Conservation (phyloP, 169 alveolate species). For the Theileria orientalis region DNA sequence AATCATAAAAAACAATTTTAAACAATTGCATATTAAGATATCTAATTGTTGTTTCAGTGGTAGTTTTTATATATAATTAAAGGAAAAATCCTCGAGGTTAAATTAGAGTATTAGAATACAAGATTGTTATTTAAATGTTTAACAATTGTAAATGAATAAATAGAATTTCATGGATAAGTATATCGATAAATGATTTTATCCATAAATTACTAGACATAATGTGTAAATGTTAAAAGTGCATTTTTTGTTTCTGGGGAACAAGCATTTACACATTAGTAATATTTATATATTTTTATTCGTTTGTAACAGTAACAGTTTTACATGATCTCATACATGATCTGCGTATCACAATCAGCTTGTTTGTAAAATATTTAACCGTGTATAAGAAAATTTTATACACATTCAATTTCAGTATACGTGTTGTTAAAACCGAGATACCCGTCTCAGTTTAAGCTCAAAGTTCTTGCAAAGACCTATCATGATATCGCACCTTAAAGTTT, state of each 20-base stretch:
- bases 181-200: background rate
- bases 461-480: background rate
- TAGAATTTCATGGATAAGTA: background rate
- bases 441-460: background rate
- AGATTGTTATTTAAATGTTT: no score
- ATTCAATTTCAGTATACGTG: background rate
- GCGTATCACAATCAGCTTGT: background rate
- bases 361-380: conserved; percentile 1
- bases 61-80: no score
- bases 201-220: background rate
- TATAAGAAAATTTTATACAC: conserved; percentile 5
- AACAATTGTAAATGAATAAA: no score
- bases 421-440: background rate
- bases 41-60: no score
- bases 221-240: conserved; percentile 9
- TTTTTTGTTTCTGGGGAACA: conserved; percentile 7
- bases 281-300: no score
- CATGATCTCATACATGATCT: background rate
- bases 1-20: no score
- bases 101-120: no score
- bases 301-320: background rate
- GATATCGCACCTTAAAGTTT: conserved; percentile 17
- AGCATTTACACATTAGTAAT: background rate
- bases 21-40: no score
- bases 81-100: no score